Conservation (phyloP, 495 filamentous ascomycete species). For the Neurospora sp. region DNA sequence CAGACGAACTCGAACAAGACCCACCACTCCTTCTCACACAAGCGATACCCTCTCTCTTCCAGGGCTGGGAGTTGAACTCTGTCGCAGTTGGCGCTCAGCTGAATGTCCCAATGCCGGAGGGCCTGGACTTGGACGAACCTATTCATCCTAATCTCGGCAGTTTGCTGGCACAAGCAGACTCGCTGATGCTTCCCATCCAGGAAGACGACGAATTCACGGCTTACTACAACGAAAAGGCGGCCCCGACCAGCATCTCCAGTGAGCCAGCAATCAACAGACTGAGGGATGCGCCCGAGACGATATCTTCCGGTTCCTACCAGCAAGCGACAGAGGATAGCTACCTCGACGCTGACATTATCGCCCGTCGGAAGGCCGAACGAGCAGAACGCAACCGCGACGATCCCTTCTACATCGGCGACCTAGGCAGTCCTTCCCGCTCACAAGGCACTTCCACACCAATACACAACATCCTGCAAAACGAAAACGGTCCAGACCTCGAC, state of each 20-base stretch:
- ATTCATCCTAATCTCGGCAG: conserved; percentile 65
- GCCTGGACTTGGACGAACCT: conserved; percentile 62
- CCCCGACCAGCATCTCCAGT: conserved; percentile 28
- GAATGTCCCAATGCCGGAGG: conserved; percentile 72
- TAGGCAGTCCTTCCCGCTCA: conserved; percentile 24
- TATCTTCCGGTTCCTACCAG: conserved; percentile 51
- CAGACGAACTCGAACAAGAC: conserved; percentile 45
- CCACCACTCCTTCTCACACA: conserved; percentile 74
- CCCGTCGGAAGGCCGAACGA: conserved; percentile 56
- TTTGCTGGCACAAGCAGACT: conserved; percentile 52
- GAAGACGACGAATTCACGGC: conserved; percentile 55
- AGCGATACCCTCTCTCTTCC: conserved; percentile 78
- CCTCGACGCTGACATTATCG: conserved; percentile 51
- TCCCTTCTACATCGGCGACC: conserved; percentile 80
- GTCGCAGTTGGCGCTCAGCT: conserved; percentile 74
- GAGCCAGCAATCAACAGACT: conserved; percentile 46
- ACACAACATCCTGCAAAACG: conserved; percentile 56
- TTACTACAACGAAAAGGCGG: conserved; percentile 58
- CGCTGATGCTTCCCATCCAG: conserved; percentile 37
- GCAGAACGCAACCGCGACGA: conserved; percentile 78
- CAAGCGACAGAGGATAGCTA: conserved; percentile 43
- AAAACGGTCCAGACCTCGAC: conserved; percentile 67
- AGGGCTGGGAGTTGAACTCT: conserved; percentile 79
- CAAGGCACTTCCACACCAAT: conserved; percentile 51
- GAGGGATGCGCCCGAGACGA: conserved; percentile 31